Evolutionary conservation across 768 basidiomycete species (phyloP).

Genomic region (Chalciporus sphaerocephalus): DNA sequence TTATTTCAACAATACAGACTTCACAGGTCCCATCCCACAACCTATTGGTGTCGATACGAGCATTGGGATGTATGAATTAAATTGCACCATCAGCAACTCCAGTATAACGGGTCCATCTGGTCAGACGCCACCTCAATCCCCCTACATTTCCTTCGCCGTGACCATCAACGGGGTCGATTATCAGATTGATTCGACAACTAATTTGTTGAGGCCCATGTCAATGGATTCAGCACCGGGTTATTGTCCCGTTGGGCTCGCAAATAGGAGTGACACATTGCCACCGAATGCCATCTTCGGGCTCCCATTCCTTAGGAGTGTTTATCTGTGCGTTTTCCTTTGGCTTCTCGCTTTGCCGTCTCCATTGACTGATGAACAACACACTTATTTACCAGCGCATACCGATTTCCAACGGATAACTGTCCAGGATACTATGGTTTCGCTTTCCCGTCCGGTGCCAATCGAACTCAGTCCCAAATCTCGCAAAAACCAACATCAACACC

Average conservation of each 20-base stretch:
- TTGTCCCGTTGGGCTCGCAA: conserved; percentile 24
- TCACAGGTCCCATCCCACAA: conserved; percentile 21
- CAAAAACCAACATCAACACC: conserved; percentile 28
- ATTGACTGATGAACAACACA: not conserved
- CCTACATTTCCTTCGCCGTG: conserved; percentile 22
- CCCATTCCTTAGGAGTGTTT: conserved; percentile 31
- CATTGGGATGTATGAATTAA: conserved; percentile 7
- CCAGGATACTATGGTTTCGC: conserved; percentile 33
- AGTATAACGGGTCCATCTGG: not conserved
- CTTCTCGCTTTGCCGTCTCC: not conserved
- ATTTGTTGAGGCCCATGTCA: conserved; percentile 16
- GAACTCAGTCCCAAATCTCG: conserved; percentile 25
- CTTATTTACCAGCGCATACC: conserved; percentile 23
- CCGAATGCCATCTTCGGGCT: conserved; percentile 20
- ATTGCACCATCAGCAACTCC: conserved; percentile 11
- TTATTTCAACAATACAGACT: conserved; percentile 18
- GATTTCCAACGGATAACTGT: conserved; percentile 28
- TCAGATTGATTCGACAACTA: conserved; percentile 24
- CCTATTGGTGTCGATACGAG: conserved; percentile 2
- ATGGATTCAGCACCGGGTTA: not conserved
- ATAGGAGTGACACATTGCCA: conserved; percentile 5
- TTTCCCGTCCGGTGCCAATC: conserved; percentile 26
- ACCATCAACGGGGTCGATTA: conserved; percentile 33
- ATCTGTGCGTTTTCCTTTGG: conserved; percentile 20
- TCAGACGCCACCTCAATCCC: conserved; percentile 11